Conservation (phyloP, 129 eudicot species). For the Flaveria ramosissima region DNA sequence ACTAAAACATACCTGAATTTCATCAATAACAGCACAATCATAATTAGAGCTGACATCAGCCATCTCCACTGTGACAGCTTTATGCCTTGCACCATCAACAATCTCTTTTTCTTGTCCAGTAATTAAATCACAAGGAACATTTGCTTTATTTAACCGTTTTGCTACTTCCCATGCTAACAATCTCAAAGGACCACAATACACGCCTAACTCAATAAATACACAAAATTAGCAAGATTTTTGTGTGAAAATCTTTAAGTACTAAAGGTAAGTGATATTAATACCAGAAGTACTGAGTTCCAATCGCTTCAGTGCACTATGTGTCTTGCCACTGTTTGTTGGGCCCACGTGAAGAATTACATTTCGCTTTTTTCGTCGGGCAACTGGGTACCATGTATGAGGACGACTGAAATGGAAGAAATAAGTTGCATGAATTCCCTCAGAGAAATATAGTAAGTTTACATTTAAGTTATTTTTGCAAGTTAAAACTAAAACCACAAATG, state of each 20-base stretch:
- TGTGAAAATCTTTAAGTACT: background rate
- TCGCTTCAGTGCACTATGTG: slow-evolving; percentile 76
- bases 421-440: slow-evolving; percentile 10
- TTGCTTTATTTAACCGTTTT: slow-evolving; percentile 81
- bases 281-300: slow-evolving; percentile 85
- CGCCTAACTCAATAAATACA: slow-evolving; percentile 41
- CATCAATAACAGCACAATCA: slow-evolving; percentile 93
- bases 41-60: slow-evolving; percentile 80
- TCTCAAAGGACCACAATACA: slow-evolving; percentile 96
- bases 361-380: slow-evolving; percentile 78
- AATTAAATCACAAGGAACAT: slow-evolving; percentile 81
- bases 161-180: slow-evolving; percentile 99
- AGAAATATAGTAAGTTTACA: background rate
- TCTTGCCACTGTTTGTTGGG: slow-evolving; percentile 98
- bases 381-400: slow-evolving; percentile 97
- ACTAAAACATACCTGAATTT: slow-evolving; percentile 76
- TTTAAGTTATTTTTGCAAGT: slow-evolving; percentile 6
- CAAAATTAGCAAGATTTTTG: background rate
- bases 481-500: background rate
- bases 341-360: slow-evolving; percentile 85
- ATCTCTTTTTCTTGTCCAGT: slow-evolving; percentile 90
- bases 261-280: slow-evolving; percentile 27
- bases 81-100: slow-evolving; percentile 83
- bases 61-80: slow-evolving; percentile 95
- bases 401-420: slow-evolving; percentile 47